Base-by-base conservation (phyloP, 495 filamentous ascomycete species). In the Neurospora pannonica region DNA sequence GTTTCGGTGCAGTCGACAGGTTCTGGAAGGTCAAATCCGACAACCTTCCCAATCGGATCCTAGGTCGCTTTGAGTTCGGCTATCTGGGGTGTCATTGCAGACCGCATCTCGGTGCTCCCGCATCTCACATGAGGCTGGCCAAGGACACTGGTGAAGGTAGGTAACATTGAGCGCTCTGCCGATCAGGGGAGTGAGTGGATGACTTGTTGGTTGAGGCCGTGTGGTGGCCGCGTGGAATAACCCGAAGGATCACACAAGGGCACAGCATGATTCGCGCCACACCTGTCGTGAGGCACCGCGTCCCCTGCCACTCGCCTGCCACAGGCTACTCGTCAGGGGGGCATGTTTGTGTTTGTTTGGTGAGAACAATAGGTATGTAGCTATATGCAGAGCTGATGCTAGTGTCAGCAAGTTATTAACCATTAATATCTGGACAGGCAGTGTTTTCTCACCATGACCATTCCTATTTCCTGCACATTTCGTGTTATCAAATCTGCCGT, bases 31-130 rank as follows among this genome's bases (percentile, higher is more conserved):
- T 77, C 71, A 31, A 67, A 67, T 19, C 28, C 28, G 34, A 54
- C 73, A 75, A 77, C 78, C 78, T 79, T 78, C 78, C 77, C 71
- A 73, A 79, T 79, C 74, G 34, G 75, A 75, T 48, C 42, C 72
- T 70, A 70, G 31, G 34, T 40, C 36, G 38, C 34, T 10, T 36
- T n/a, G 28, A 54, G 36, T 31, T 36, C 28, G 36, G 72, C 54
- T 67, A 67, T 67, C 54, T 67, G 54, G 54, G 28, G 54, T 67
- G 54, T 34, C 54, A 67, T 67, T 67, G 28, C 54, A 67, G 54
- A 1, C 28, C 54, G 54, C 54, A 67, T 67, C 54, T 34, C 54
- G n/a, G n/a, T n/a, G n/a, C n/a, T n/a, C n/a, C 28, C 54, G 54
- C 54, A 67, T 67, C 54, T 34, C 54, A 34, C 54, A 60, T 60